These are phyloP conservation scores for Talinum fruticosum DNA, from an alignment of 148 eudicot genomes.

Conservation along the genomic window DNA sequence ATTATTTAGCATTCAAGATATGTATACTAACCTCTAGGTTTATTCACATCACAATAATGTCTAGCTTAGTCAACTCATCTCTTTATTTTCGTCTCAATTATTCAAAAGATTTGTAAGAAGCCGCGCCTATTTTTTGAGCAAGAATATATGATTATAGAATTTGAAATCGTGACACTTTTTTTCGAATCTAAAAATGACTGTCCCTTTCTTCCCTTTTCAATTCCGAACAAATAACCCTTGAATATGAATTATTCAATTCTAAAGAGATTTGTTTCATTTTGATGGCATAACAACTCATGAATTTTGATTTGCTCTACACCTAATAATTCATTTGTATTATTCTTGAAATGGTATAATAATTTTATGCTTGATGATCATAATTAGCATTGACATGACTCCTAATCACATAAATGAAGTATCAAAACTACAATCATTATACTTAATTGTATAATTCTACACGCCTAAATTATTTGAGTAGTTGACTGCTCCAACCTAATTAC, in stretches of 20 bases:
- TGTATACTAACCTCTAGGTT: not conserved
- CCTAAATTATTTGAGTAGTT: slow-evolving; percentile 15
- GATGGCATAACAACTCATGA: too few relatives aligned
- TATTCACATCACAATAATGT: not conserved
- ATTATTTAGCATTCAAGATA: not conserved
- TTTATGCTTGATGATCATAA: not conserved
- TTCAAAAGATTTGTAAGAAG: not conserved
- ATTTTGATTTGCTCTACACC: too few relatives aligned
- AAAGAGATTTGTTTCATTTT: too few relatives aligned
- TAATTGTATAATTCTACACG: slow-evolving; percentile 15
- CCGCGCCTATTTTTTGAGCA: not conserved
- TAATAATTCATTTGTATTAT: too few relatives aligned
- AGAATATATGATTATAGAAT: too few relatives aligned
- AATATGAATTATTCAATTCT: too few relatives aligned
- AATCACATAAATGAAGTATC: not conserved
- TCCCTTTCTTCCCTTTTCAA: too few relatives aligned
- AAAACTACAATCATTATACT: slow-evolving; percentile 22
- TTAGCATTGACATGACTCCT: not conserved
- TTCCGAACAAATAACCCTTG: too few relatives aligned
- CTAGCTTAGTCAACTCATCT: not conserved
- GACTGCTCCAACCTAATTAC: slow-evolving; percentile 11
- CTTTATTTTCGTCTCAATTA: too few relatives aligned
- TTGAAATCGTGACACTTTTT: too few relatives aligned
- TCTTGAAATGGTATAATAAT: too few relatives aligned
- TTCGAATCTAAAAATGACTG: too few relatives aligned